A percentile compares a stretch with the other conserved stretches of the same genome.
Conservation (phyloP, 176 grass and related monocot species). For the Stipa capillata region DNA sequence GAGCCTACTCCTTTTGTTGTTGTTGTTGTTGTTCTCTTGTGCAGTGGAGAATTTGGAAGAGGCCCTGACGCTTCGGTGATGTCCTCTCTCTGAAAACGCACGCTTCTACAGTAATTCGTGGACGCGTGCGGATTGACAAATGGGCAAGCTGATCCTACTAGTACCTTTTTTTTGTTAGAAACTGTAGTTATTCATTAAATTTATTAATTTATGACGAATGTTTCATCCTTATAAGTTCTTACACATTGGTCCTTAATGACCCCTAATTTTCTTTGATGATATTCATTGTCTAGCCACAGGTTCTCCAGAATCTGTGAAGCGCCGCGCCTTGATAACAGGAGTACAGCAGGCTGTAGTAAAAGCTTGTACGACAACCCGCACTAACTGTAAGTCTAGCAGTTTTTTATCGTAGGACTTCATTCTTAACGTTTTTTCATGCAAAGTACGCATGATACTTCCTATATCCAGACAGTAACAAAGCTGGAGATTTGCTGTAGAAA, state of each 20-base stretch:
- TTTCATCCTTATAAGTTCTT: neutral
- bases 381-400: no score
- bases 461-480: neutral
- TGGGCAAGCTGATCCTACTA: neutral
- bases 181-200: neutral
- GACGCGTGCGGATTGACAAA: neutral
- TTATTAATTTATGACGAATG: no score
- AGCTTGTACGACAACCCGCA: no score
- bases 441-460: no score
- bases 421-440: no score
- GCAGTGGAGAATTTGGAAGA: neutral
- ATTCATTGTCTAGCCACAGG: neutral
- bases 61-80: neutral
- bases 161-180: neutral
- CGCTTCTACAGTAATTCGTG: neutral
- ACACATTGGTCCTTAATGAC: neutral
- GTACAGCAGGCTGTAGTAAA: neutral
- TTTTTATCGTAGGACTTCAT: no score
- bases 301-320: neutral
- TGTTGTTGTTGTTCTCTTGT: neutral
- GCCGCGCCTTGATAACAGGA: neutral
- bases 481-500: neutral
- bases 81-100: neutral
- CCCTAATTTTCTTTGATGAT: neutral
- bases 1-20: neutral